phyloP scores from a whole-genome alignment of 192 early-diverging fungal species.

The Chytriomyces sp. region DNA sequence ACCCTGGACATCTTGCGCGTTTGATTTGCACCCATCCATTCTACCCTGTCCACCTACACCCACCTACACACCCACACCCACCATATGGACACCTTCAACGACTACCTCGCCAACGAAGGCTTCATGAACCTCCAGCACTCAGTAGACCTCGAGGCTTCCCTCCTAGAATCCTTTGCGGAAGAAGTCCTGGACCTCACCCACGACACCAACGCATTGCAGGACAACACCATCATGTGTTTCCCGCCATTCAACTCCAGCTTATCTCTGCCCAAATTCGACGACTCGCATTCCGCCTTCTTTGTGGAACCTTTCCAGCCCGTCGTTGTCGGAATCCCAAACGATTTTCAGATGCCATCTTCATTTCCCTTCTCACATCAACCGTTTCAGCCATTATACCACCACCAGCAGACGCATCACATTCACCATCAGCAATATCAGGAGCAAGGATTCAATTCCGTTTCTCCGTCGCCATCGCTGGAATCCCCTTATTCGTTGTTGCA shows the following conservation, averaged over 20 bases:
- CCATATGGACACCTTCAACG: neutral
- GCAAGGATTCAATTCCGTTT: neutral
- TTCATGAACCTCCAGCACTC: neutral
- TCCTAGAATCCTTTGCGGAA: neutral
- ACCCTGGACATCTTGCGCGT: too few relatives aligned
- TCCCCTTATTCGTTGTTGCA: neutral
- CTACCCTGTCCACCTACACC: neutral
- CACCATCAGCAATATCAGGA: neutral
- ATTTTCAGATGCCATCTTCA: neutral
- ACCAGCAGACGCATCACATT: neutral
- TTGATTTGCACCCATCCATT: neutral
- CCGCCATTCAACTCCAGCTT: too few relatives aligned
- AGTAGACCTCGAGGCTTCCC: neutral
- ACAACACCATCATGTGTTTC: too few relatives aligned
- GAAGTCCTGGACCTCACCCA: neutral
- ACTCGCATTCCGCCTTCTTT: too few relatives aligned
- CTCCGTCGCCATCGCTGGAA: neutral
- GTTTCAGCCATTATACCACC: neutral
- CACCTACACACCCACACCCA: neutral
- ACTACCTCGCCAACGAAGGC: neutral
- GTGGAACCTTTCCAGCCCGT: neutral
- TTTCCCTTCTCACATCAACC: neutral
- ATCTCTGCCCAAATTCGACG: too few relatives aligned
- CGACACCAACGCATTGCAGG: neutral
- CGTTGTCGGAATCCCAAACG: neutral